Evolutionary conservation across 768 basidiomycete species (phyloP), one percentile per base, ranked within the genome.

Genomic region (Coprinopsis cinerea): DNA sequence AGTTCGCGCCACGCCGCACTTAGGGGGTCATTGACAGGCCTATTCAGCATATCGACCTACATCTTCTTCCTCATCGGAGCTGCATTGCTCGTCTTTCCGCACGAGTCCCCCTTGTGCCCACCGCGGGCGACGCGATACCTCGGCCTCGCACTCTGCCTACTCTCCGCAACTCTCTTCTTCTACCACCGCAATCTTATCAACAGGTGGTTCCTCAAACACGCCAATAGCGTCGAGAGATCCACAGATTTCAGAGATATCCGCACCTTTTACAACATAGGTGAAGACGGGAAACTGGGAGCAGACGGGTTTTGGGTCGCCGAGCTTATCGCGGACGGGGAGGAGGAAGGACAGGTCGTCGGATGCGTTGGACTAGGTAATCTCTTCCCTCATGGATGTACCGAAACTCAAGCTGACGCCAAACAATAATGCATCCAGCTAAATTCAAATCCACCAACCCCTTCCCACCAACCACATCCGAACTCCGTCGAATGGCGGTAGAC

Each of bases 401-500:
- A 39, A 39, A 15, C 15, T 32, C 18, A 39, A 20, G 18, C 37
- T 39, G 7, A 20, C 18, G 9, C 37, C 18, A 9, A 6, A 6
- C 18, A 14, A 10, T 14, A 7, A 39, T 20, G 9, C 7, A 32
- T 32, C 30, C 30, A 32, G 7, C 7, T 15, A 32, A 32, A 7
- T 32, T 32, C 15, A 32, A 15, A 32, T 32, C 7, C 30, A 7
- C 15, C 30, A 32, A 39, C 37, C 10, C 7, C 37, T 20, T 39
- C 37, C 37, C 11, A 5, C 36, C 36, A 9, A 6, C 15, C 25
- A 23, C 36, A 3, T 51, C 52, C 13, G 56, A 59, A 22, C 36
- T 62, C 6, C 57, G 59, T 11, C 55, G 59, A 11, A 54, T 62
- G 57, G 55, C 53, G 13, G 59, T 59, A 1, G 57, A 56, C 0